Conservation (phyloP, 2,329 filamentous ascomycete species). For the Aspergillus arachidicola region DNA sequence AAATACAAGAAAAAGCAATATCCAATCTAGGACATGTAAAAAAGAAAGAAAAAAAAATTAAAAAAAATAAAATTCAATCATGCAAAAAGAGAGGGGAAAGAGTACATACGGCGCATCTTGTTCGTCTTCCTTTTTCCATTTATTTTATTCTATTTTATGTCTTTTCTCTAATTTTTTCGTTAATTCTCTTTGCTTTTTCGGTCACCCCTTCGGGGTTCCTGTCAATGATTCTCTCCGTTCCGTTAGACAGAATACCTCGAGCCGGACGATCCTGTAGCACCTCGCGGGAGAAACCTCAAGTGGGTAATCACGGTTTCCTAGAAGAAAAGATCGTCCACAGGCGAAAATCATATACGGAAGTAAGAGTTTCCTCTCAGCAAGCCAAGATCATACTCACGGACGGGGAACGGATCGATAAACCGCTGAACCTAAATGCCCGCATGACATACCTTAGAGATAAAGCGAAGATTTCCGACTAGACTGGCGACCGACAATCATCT, state of each 20-base stretch:
- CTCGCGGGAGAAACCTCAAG: conserved; percentile 6
- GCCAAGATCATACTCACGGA: conserved; percentile 25
- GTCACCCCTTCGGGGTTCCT: neutral
- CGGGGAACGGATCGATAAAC: conserved; percentile 36
- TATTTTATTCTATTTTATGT: neutral
- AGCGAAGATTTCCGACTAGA: conserved; percentile 16
- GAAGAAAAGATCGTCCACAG: conserved; percentile 4
- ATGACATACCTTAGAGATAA: conserved; percentile 33
- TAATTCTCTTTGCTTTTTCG: neutral
- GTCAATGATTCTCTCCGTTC: conserved; percentile 5
- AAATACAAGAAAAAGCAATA: neutral
- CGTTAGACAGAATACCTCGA: conserved; percentile 16
- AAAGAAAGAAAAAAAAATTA: neutral
- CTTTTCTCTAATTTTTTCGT: neutral
- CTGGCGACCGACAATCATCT: conserved; percentile 13
- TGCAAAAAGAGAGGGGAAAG: neutral
- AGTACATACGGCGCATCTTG: neutral
- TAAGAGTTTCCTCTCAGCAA: conserved; percentile 7
- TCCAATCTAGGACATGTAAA: neutral
- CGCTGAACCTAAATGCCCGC: conserved; percentile 37
- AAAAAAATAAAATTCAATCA: neutral
- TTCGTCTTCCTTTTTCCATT: neutral
- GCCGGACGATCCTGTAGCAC: conserved; percentile 7
- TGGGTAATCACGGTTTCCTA: conserved; percentile 10
- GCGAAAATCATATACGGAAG: conserved; percentile 8